Base-by-base conservation (phyloP, 192 early-diverging fungal genomes). In the Dissophora ornata region DNA sequence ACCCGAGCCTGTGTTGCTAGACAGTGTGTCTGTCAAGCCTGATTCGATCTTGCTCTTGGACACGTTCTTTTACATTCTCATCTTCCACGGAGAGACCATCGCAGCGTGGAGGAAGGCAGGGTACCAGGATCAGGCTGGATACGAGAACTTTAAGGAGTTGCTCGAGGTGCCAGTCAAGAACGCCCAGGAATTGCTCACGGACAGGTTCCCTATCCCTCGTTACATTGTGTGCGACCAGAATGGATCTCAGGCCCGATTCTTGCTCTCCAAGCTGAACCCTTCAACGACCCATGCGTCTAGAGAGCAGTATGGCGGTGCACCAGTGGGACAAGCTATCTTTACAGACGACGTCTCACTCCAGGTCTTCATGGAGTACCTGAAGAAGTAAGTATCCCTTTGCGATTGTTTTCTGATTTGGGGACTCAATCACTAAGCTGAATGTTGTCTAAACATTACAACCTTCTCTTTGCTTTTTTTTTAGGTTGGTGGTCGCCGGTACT, bases 51-150 rank as follows among this genome's bases (percentile, higher is more conserved):
- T 99, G 49, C 82, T 99, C 9, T 83, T 99, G 24, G 98, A 99
- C 79, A 97, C 98, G 8, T 99, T 95, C 86, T 99, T 99, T 91
- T 95, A 99, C 81, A 92, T 98, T 38, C 90, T 99, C 28, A 98
- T 99, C 70, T 98, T 96, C 93, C 97, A 99, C 70, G 98, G 98
- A 47, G 94, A 95, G 70, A 97, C 94, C 1, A 92, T 99, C 69
- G 96, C 97, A 12, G 90, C 92, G 44, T 99, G 98, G 98, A 85
- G 98, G 46, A 94, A 96, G 64, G 94, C 94, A 7, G 92, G 92
- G 13, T 99, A 98, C 79, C 98, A 99, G 42, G 94, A 98, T 56
- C 91, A 97, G 71, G 88, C 92, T 18, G 92, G 91, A 58, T 98
- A 99, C 69, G 94, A 92, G 66, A 97, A 95, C 82, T 95, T 99